These are phyloP conservation scores for Colletotrichum liriopes DNA, from an alignment of 2,329 filamentous ascomycete species.

Conservation along the genomic window DNA sequence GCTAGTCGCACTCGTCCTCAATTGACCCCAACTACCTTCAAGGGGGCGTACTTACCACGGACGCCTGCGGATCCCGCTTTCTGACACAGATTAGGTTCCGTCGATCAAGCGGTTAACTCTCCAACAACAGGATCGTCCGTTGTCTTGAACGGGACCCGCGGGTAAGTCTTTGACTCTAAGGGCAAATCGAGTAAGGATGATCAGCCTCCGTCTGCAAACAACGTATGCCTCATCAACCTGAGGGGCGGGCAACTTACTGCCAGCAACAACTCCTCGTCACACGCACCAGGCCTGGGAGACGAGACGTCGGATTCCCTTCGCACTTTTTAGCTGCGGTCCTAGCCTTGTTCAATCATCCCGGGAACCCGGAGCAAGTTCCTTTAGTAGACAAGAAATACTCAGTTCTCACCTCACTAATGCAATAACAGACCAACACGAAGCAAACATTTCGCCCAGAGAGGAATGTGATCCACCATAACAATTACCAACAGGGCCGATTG, in stretches of 20 bases:
- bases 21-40: too few relatives aligned
- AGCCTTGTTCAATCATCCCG: neutral
- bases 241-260: neutral
- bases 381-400: constrained; percentile 4
- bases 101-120: neutral
- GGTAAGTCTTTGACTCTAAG: neutral
- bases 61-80: neutral
- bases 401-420: neutral
- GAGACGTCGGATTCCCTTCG: neutral
- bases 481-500: constrained; percentile 15
- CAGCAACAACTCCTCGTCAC: neutral
- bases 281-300: neutral
- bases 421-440: constrained; percentile 11
- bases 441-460: constrained; percentile 33
- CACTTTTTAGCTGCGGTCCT: too few relatives aligned
- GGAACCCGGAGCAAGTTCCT: constrained; percentile 22
- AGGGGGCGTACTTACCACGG: neutral
- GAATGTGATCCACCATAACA: constrained; percentile 15
- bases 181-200: neutral
- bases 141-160: neutral
- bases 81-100: neutral
- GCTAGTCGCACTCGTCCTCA: too few relatives aligned
- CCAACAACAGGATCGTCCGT: neutral
- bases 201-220: neutral
- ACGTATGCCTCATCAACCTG: neutral